Evolutionary conservation across 352 stramenopile species (phyloP).

Genomic region (Aphanomyces stellatus): DNA sequence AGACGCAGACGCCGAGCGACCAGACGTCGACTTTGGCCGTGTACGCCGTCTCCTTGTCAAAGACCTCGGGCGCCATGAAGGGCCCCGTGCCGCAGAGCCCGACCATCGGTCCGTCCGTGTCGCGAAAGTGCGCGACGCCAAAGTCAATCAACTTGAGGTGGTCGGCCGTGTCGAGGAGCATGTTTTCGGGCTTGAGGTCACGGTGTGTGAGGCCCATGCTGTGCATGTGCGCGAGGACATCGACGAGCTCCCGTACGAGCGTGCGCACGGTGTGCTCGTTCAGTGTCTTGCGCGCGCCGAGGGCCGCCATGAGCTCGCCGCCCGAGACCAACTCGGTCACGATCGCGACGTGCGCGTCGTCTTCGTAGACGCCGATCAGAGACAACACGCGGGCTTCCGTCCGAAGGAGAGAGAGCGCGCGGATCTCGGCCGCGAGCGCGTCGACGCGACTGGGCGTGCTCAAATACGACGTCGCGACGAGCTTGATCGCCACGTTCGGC

Average conservation of each 20-base stretch:
- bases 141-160: constrained; percentile 64
- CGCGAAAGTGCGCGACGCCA: constrained; percentile 54
- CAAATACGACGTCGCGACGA: constrained; percentile 58
- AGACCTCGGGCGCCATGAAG: constrained; percentile 83
- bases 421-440: constrained; percentile 53
- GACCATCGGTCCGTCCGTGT: constrained; percentile 38
- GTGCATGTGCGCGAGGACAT: constrained; percentile 62
- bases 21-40: constrained; percentile 64
- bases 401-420: constrained; percentile 43
- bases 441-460: constrained; percentile 54
- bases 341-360: constrained; percentile 52
- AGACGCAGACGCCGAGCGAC: constrained; percentile 67
- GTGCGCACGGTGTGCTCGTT: constrained; percentile 53
- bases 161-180: constrained; percentile 43
- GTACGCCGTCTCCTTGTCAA: constrained; percentile 45
- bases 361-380: constrained; percentile 58
- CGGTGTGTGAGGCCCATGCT: constrained; percentile 65
- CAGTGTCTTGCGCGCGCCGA: constrained; percentile 25
- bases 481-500: constrained; percentile 56
- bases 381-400: constrained; percentile 43
- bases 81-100: constrained; percentile 79
- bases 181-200: constrained; percentile 79
- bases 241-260: constrained; percentile 56
- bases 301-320: constrained; percentile 54
- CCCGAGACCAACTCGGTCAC: constrained; percentile 54